phyloP scores from a whole-genome alignment of 305 asterid species.

The Withania somnifera region DNA sequence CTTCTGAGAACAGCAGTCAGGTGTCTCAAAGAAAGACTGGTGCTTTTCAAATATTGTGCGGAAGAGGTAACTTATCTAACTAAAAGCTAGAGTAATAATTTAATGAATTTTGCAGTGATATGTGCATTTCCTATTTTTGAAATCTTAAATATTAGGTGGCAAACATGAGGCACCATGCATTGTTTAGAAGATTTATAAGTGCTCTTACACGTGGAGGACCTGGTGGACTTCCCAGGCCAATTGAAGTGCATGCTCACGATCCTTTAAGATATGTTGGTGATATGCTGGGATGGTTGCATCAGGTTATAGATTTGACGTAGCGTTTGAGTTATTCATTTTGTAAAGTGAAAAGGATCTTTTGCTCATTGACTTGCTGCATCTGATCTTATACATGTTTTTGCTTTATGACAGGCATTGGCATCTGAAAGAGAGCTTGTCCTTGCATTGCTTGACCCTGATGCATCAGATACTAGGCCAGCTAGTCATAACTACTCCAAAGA shows the following conservation, averaged over 20 bases:
- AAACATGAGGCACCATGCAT: conserved; percentile 95
- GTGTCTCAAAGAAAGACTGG: conserved; percentile 91
- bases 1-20: conserved; percentile 86
- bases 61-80: conserved; percentile 60
- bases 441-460: conserved; percentile 90
- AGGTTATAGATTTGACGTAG: conserved; percentile 28
- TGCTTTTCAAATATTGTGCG: conserved; percentile 93
- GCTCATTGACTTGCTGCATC: background rate
- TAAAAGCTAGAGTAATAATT: conserved; percentile 8
- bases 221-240: conserved; percentile 97
- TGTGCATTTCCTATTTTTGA: conserved; percentile 6
- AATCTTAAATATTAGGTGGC: conserved; percentile 43
- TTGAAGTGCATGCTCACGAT: conserved; percentile 98
- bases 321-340: background rate
- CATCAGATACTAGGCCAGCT: conserved; percentile 61
- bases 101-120: background rate
- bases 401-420: conserved; percentile 71
- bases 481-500: conserved; percentile 45
- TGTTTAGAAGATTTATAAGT: conserved; percentile 92
- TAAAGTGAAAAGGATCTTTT: background rate
- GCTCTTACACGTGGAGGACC: conserved; percentile 99
- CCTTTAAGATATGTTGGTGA: conserved; percentile 97
- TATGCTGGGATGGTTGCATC: conserved; percentile 99
- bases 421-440: conserved; percentile 98
- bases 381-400: conserved; percentile 9